Base-by-base conservation (phyloP, 116 monocot species). In the Posidonia oceanica region DNA sequence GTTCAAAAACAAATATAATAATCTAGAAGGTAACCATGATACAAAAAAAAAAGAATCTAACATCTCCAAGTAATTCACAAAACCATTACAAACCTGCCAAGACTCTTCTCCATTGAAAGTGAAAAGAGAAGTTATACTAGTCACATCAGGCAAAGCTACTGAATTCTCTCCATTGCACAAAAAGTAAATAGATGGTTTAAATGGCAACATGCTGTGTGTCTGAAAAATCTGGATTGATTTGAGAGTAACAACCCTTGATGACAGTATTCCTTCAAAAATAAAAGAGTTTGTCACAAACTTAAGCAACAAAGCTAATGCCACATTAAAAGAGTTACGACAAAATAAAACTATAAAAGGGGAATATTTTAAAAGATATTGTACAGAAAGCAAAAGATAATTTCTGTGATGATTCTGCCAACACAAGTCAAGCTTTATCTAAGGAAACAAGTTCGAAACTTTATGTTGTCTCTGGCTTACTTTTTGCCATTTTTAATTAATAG, bases 21-120 rank as follows among this genome's bases (percentile, higher is more conserved):
- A 29, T 29, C 44, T 4, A 44, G 8, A 44, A 44, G 8, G 8
- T 44, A 44, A 48, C 2, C 12, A 48, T 10, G 3, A 48, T 48
- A 1, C 48, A 48, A 48, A 48, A 10, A 48, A 12, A 48, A 7
- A 48, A 7, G 48, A 48, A 48, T 48, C 8, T 0, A 48, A 10
- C 5, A 10, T 48, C 12, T 48, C 48, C 48, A 6, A 2, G 8
- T 48, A 48, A 12, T 48, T 48, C 48, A 48, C 60, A 16, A 29
- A 8, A 22, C 2, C 20, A 60, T 58, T 14, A 86, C 72, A 48
- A 71, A 86, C 93, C 93, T 93, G 93, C 93, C 93, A 93, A 55
- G 93, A 93, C 76, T 93, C 93, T 83, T 86, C 79, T 40, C 89
- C 93, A 56, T 79, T 93, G 83, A 89, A 89, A 73, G 51, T 72